These are phyloP conservation scores for Acephala macrosclerotiorum DNA, from an alignment of 2,329 filamentous ascomycete genomes.

Conservation along the genomic window DNA sequence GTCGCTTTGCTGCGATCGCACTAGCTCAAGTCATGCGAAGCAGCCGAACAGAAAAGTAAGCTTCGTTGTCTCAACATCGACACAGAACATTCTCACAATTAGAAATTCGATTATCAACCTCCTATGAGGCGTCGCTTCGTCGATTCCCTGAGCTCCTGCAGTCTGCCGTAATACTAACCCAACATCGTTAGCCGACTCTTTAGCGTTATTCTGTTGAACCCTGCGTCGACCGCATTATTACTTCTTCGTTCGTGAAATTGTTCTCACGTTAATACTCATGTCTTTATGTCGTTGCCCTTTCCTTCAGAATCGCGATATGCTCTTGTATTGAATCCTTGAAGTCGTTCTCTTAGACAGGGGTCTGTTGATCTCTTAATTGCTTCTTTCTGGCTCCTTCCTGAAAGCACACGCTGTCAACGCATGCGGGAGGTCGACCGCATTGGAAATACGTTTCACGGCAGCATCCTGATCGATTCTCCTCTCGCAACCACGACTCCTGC, in stretches of 20 bases:
- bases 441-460: slow-evolving; percentile 29
- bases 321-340: slow-evolving; percentile 16
- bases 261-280: slow-evolving; percentile 22
- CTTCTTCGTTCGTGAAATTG: slow-evolving; percentile 13
- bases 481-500: slow-evolving; percentile 1
- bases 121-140: neutral
- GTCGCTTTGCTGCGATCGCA: slow-evolving; percentile 36
- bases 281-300: slow-evolving; percentile 9
- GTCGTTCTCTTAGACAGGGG: slow-evolving; percentile 20
- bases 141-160: slow-evolving; percentile 2
- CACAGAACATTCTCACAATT: neutral
- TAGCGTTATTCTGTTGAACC: neutral
- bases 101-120: slow-evolving; percentile 15
- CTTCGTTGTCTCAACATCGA: slow-evolving; percentile 11
- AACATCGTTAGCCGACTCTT: neutral
- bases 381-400: slow-evolving; percentile 7
- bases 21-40: slow-evolving; percentile 17
- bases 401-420: neutral
- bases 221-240: slow-evolving; percentile 6
- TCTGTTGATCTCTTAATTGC: slow-evolving; percentile 18
- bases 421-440: slow-evolving; percentile 19
- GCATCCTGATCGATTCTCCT: slow-evolving; percentile 11
- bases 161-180: slow-evolving; percentile 9
- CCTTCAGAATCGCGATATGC: slow-evolving; percentile 5
- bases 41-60: neutral